Percentiles rank a stretch among this genome's conserved stretches.
Conservation (phyloP, 768 basidiomycete species). For the Filobasidium wieringae region DNA sequence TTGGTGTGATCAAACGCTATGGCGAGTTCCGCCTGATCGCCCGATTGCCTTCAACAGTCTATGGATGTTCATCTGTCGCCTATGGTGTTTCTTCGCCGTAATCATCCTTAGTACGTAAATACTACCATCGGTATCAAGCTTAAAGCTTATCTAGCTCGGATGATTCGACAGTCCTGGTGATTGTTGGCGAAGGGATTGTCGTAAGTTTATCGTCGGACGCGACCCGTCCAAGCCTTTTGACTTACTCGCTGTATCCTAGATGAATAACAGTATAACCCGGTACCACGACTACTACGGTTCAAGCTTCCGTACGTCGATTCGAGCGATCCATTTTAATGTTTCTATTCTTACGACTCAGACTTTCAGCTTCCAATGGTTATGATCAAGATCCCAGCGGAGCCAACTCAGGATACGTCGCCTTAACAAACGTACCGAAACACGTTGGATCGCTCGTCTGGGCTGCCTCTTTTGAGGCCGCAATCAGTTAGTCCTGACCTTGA, state of each 20-base stretch:
- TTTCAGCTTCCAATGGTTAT: neutral
- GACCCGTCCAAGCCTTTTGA: neutral
- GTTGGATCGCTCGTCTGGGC: conserved; percentile 6
- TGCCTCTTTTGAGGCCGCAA: neutral
- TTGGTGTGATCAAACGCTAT: too few species aligned
- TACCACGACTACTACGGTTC: neutral
- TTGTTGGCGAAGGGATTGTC: neutral
- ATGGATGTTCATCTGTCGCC: neutral
- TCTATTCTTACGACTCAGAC: neutral
- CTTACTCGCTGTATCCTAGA: neutral
- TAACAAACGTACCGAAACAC: conserved; percentile 6
- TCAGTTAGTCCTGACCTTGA: neutral
- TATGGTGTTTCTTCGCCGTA: neutral
- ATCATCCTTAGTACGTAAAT: neutral
- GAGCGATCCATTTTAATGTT: too few species aligned
- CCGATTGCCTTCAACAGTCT: too few species aligned
- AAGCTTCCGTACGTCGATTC: neutral
- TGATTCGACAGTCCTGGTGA: neutral
- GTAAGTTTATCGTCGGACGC: neutral
- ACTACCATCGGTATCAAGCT: neutral
- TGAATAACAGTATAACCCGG: neutral
- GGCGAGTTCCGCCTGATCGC: too few species aligned
- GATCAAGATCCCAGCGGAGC: neutral
- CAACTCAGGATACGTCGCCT: neutral
- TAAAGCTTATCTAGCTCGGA: neutral